A percentile compares a stretch with the other conserved stretches of the same genome.
These are phyloP conservation scores for Candida pseudofarinosa DNA, from an alignment of 805 yeast genomes.

Conservation along the genomic window DNA sequence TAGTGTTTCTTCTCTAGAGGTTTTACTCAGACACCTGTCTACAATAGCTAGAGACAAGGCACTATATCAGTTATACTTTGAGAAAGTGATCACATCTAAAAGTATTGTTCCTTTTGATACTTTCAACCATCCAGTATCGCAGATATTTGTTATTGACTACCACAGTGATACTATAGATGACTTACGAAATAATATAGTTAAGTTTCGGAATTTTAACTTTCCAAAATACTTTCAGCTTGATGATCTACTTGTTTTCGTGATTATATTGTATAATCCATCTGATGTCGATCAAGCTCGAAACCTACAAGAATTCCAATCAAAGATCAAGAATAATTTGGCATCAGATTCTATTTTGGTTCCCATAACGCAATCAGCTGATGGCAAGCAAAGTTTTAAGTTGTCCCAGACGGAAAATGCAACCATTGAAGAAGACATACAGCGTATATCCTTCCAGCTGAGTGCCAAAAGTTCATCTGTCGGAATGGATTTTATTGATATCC, in stretches of 20 bases:
- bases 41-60: slow-evolving; percentile 15
- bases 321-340: slow-evolving; percentile 22
- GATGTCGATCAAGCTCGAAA: slow-evolving; percentile 19
- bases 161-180: slow-evolving; percentile 47
- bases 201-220: slow-evolving; percentile 44
- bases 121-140: slow-evolving; percentile 80
- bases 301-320: slow-evolving; percentile 25
- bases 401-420: slow-evolving; percentile 32
- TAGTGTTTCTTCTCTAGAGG: slow-evolving; percentile 36
- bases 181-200: slow-evolving; percentile 56
- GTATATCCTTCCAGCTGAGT: slow-evolving; percentile 22
- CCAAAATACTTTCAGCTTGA: slow-evolving; percentile 67
- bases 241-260: slow-evolving; percentile 48
- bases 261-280: slow-evolving; percentile 26
- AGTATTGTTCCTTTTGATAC: slow-evolving; percentile 75
- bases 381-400: slow-evolving; percentile 7
- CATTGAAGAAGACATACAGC: slow-evolving; percentile 48
- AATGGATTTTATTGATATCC: slow-evolving; percentile 17
- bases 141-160: slow-evolving; percentile 60
- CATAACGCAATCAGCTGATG: slow-evolving; percentile 3
- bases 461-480: slow-evolving; percentile 6
- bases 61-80: slow-evolving; percentile 54
- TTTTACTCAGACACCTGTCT: slow-evolving; percentile 18
- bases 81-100: slow-evolving; percentile 55
- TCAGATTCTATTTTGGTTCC: slow-evolving; percentile 24